Base-by-base conservation (phyloP, 345 rosid species). In the Geranium rotundifolium region DNA sequence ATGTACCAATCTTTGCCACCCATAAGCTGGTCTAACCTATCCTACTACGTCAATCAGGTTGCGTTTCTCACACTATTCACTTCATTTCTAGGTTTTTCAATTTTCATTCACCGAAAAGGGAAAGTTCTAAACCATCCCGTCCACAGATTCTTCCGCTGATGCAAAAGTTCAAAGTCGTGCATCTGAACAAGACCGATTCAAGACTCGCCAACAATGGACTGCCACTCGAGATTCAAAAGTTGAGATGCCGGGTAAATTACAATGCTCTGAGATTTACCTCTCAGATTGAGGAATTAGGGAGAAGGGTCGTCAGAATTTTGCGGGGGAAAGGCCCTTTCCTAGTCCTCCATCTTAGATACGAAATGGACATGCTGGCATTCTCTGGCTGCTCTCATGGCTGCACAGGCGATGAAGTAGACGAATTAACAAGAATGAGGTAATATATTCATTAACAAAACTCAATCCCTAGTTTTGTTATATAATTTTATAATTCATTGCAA, bases 291-390 rank as follows among this genome's bases (percentile, higher is more conserved):
- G 96, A 87, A 67, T 65, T 93, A 54, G 97, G 99, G 37, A 83
- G 87, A 75, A 82, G 69, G 71, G 80, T 84, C 27, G 91, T 86
- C 46, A 67, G 65, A 59, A 80, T 90, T 66, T 77, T 93, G 72
- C 81, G 91, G 72, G 85, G 83, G 73, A 90, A 79, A 62, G 97
- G 97, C 31, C 95, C 92, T 34, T 91, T 85, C 67, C 71, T 88
- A 46, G 98, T 88, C 58, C 91, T 93, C 49, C 99, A 93, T 80
- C 95, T 93, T 16, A 81, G 99, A 65, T 93, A 89, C 34, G 99
- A 93, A 77, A 93, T 90, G 97, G 99, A 93, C 75, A 93, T 93
- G 99, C 63, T 93, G 70, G 90, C 99, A 1, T 93, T 93, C 71
- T 93, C 99, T 0, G 99, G 97, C 55, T 93, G 99, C 76, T 84